A percentile compares a stretch with the other conserved stretches of the same genome.
These are phyloP conservation scores for Aspergillus chevalieri DNA, from an alignment of 2,329 filamentous ascomycete genomes.

Conservation along the genomic window DNA sequence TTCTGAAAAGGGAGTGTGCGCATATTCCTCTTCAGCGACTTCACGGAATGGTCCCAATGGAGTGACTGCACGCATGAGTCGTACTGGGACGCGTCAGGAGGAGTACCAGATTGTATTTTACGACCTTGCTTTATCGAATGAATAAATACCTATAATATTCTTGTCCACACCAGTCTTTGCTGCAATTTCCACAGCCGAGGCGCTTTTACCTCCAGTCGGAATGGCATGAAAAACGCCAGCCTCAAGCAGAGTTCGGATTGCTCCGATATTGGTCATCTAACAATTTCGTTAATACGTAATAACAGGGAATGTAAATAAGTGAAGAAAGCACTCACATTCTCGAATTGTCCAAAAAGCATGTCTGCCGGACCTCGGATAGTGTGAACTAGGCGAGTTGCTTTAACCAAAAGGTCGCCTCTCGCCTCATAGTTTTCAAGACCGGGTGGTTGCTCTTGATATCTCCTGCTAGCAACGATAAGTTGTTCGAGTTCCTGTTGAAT, in stretches of 20 bases:
- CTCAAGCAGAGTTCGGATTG: conserved; percentile 14
- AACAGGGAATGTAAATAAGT: neutral
- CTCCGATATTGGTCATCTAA: conserved; percentile 14
- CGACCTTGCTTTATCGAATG: neutral
- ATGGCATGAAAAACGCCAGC: conserved; percentile 16
- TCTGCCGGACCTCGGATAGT: conserved; percentile 16
- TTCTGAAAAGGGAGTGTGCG: conserved; percentile 15
- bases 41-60: conserved; percentile 14
- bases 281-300: neutral
- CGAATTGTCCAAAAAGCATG: conserved; percentile 14
- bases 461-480: conserved; percentile 1
- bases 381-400: conserved; percentile 8
- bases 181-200: conserved; percentile 8
- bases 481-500: conserved; percentile 6
- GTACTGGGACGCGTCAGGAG: conserved; percentile 6
- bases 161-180: conserved; percentile 8
- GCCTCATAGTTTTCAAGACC: neutral
- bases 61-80: conserved; percentile 15
- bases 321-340: conserved; percentile 6
- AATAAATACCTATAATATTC: conserved; percentile 2
- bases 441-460: neutral
- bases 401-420: conserved; percentile 2
- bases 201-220: conserved; percentile 11
- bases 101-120: no score
- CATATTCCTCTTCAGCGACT: conserved; percentile 12